phyloP scores from a whole-genome alignment of 2,329 filamentous ascomycete species.

The Stromatinia cepivora region DNA sequence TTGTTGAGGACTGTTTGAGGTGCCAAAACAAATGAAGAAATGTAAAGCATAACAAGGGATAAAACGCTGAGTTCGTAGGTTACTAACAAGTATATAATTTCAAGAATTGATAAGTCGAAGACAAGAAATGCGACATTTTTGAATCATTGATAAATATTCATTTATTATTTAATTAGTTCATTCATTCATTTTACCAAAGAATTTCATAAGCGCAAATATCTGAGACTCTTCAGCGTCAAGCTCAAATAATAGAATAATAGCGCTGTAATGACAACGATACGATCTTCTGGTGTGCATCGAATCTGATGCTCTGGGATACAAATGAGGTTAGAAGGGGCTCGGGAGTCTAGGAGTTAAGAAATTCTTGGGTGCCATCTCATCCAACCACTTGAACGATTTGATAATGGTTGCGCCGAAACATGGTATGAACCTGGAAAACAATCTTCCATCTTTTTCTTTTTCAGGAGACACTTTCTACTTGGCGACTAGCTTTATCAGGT shows the following conservation, averaged over 20 bases:
- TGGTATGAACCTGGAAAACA: not conserved
- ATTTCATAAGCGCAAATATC: not conserved
- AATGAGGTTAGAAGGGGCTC: not conserved
- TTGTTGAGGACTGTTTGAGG: too few relatives aligned
- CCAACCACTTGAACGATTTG: conserved; percentile 7
- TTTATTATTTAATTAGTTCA: not conserved
- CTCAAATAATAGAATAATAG: not conserved
- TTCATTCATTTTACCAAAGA: not conserved
- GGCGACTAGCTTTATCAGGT: not conserved
- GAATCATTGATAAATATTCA: too few relatives aligned
- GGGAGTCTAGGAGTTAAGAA: not conserved
- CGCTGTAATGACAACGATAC: conserved; percentile 6
- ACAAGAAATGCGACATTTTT: too few relatives aligned
- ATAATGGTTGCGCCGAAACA: conserved; percentile 9
- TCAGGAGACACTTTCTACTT: not conserved
- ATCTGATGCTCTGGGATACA: not conserved
- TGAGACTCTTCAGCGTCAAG: conserved; percentile 9
- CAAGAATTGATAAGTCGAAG: too few relatives aligned
- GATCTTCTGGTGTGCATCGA: not conserved
- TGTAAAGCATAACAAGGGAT: not conserved
- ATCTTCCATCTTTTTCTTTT: not conserved
- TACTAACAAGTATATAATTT: too few relatives aligned
- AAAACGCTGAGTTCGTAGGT: not conserved
- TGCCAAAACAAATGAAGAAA: too few relatives aligned
- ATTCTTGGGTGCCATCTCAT: not conserved